These are phyloP conservation scores for Pelargonium hybrid DNA, from an alignment of 441 rosid genomes.

Conservation along the genomic window DNA sequence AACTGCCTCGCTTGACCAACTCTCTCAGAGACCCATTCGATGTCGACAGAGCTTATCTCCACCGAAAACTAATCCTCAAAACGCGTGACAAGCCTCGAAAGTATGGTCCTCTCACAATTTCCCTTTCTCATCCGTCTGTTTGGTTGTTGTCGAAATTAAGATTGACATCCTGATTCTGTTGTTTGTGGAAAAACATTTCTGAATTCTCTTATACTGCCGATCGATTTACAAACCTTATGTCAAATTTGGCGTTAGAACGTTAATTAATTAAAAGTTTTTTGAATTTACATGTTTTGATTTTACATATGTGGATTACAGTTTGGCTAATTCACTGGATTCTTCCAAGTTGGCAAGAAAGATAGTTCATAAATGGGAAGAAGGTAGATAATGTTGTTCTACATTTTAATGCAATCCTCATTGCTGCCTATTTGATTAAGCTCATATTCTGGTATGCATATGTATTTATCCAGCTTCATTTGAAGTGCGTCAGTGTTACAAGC, in stretches of 20 bases:
- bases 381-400: constrained; percentile 24
- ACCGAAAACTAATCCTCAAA: constrained; percentile 59
- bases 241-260: neutral
- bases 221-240: neutral
- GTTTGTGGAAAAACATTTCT: neutral
- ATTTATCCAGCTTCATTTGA: constrained; percentile 53
- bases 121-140: neutral
- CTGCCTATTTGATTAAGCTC: neutral
- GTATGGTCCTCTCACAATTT: constrained; percentile 24
- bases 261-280: neutral
- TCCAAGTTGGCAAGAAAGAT: constrained; percentile 72
- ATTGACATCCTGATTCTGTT: neutral
- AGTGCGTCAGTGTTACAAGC: constrained; percentile 70
- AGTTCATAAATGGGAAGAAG: constrained; percentile 79
- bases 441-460: constrained; percentile 12
- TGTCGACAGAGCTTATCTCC: constrained; percentile 72
- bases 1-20: constrained; percentile 76
- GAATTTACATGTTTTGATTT: neutral
- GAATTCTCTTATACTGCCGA: neutral
- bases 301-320: constrained; percentile 19
- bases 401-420: neutral
- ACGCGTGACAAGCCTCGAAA: constrained; percentile 43
- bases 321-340: constrained; percentile 42
- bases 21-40: constrained; percentile 84
- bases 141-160: neutral